These are phyloP conservation scores for Populus trichocarpa DNA, from an alignment of 441 rosid species.

Conservation along the genomic window DNA sequence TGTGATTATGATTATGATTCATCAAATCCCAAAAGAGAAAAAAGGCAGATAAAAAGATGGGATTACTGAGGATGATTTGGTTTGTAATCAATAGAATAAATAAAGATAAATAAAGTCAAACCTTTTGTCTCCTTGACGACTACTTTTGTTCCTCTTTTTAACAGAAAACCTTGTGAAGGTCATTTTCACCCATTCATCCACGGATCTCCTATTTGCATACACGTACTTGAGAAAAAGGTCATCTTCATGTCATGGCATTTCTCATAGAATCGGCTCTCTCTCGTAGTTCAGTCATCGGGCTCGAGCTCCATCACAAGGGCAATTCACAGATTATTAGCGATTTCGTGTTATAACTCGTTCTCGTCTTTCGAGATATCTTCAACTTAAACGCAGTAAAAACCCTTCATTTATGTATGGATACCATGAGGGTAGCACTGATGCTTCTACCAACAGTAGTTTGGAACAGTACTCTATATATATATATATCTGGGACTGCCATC, in stretches of 20 bases:
- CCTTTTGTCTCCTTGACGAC: too few species aligned
- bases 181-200: too few species aligned
- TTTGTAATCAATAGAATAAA: background rate
- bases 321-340: background rate
- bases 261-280: background rate
- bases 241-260: background rate
- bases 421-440: too few species aligned
- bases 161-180: too few species aligned
- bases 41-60: background rate
- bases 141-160: too few species aligned
- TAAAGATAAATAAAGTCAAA: too few species aligned
- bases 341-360: too few species aligned
- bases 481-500: background rate
- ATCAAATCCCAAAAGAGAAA: background rate
- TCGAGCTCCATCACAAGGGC: background rate
- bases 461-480: background rate
- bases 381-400: too few species aligned
- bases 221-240: background rate
- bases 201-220: background rate
- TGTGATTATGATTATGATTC: background rate
- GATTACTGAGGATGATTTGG: background rate
- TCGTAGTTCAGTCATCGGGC: background rate
- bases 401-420: too few species aligned
- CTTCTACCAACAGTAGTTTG: too few species aligned
- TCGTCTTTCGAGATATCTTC: too few species aligned